Base-by-base conservation (phyloP, 305 asterid genomes). In the Solanum hybrid region DNA sequence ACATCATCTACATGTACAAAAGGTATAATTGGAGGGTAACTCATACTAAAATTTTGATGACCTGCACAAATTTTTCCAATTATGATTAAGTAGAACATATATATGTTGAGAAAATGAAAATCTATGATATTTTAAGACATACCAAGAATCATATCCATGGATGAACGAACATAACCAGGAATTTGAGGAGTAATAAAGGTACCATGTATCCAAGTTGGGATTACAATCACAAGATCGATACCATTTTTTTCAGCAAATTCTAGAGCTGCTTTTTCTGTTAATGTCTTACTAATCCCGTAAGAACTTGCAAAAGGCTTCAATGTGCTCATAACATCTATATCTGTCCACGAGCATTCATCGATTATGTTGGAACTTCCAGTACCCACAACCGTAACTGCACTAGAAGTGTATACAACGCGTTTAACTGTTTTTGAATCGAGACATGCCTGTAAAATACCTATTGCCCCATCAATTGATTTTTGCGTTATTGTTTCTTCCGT, bases 301-400 rank as follows among this genome's bases (percentile, higher is more conserved):
- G 41, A 37, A 37, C 92, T 92, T 7, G 91, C 95, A 9, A 88
- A 92, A 7, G 79, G 13, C 87, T 78, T 80, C 6, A 88, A 6
- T 33, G 90, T 81, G 86, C 96, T 86, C 17, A 95, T 13, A 45
- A 87, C 37, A 20, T 94, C 96, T 7, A 92, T 93, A 84, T 95
- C 94, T 5, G 95, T 95, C 99, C 97, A 95, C 2, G 87, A 75
- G 41, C 10, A 90, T 83, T 96, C 98, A 76, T 96, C 95, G 36
- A 93, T 7, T n/a, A 76, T 10, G 20, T 85, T 11, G 0, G 90
- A 7, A 89, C 68, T 87, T n/a, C 87, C 88, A 13, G 61, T 41
- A 13, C 45, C 38, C n/a, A 90, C 90, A 0, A 95, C 38, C 3
- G 95, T 84, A n/a, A 91, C 31, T 37, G 86, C 31, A 80, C 86